Base-by-base conservation (phyloP, 768 basidiomycete genomes). In the Chalciporus piperatus region DNA sequence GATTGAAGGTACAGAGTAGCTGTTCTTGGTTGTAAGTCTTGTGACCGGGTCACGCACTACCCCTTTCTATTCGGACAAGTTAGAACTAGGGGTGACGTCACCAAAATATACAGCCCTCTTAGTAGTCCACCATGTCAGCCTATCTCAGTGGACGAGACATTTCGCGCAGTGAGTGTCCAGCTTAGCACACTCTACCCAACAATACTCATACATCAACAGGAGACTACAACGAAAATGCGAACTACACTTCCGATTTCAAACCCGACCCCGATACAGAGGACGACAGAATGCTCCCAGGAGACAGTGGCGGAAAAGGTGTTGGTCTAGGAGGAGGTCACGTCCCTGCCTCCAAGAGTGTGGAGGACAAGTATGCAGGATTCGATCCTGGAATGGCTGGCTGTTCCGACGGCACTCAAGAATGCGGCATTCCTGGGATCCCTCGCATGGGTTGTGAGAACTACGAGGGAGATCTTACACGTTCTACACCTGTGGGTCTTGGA, bases 361-460 rank as follows among this genome's bases (percentile, higher is more conserved):
- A 27, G 12, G 41, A 52, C 7, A 17, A 43, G 3, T 39, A 33
- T 14, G 45, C n/a, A 22, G 46, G 35, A 2, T 47, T 45, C 14
- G 55, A 56, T 27, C 47, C 55, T 13, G 55, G 51, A 19, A 32
- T 53, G 46, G 47, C 51, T 28, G 45, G 54, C 7, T 45, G 45
- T 23, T 42, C 45, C 3, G n/a, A n/a, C 14, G 23, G 23, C 7
- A 28, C 13, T 13, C 41, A 44, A 30, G 42, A 32, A 17, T 16
- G 20, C 16, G 32, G n/a, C 17, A 13, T 48, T 16, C 52, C 55
- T 10, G 55, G 47, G 25, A 41, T 20, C 25, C 40, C 35, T 6
- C 51, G n/a, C 14, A 35, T 23, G 28, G 51, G 51, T 4, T 46
- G 51, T 10, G 51, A 40, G 27, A 28, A 19, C 11, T 27, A 44